Evolutionary conservation across 2,329 filamentous ascomycete species (phyloP), one percentile per base, ranked within the genome.

Genomic region (Aureobasidium lini): DNA sequence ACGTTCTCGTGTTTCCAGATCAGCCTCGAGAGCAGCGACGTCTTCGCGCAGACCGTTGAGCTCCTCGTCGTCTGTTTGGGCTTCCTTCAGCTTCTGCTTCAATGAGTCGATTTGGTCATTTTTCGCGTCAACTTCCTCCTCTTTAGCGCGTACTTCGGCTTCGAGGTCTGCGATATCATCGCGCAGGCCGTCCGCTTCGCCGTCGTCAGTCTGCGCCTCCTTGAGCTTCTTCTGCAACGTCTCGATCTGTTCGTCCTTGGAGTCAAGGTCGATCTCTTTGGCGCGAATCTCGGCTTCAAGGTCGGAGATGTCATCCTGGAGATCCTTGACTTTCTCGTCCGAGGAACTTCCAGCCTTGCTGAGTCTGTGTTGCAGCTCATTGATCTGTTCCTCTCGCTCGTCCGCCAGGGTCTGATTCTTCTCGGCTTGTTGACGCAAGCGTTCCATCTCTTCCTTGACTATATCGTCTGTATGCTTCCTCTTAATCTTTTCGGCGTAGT

Each of bases 401-500:
- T 73, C 67, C 2, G 71, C 71, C 42, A 72, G 63, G 46, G 64
- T 65, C 60, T 71, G 69, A 34, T 74, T 74, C 59, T 78, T 73
- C 15, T 79, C 76, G 7, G 75, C 75, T 57, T 77, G 62, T 52
- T 69, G 71, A 56, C 74, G 72, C 57, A 80, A 66, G 58, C 75
- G 72, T 13, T 79, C 75, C 68, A 86, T 76, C 66, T 87, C 84
- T 62, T 82, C 79, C 53, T 84, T 84, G 65, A 90, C 81, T 61
- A 79, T 83, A 64, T 90, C 85, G 66, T 91, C 86, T 3, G 66
- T 66, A 63, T 90, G 85, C 67, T 87, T 88, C 67, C 84, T 84
- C 73, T 90, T 90, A 57, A 90, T 81, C 67, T 88, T 89, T 62
- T 95, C 88, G 63, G 92, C 88, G 62, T 95, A 83, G 63, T 95